Percentiles rank a stretch among this genome's conserved stretches.
Conservation (phyloP, 176 grass and related monocot species). For the Oryza meridionalis region DNA sequence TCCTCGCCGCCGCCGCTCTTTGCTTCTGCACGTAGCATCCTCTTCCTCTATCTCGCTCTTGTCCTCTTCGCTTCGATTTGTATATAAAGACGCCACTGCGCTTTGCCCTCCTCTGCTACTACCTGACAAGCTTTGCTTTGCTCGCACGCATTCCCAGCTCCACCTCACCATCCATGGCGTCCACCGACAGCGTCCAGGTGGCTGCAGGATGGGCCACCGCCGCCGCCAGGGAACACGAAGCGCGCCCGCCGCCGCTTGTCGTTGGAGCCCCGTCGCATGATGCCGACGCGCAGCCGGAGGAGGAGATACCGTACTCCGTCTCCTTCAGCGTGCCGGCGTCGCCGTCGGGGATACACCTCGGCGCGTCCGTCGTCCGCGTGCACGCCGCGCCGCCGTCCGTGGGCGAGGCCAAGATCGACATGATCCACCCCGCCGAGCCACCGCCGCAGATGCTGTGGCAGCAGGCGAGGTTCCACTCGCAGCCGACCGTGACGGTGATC, state of each 20-base stretch:
- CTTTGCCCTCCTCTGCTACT: too few relatives aligned
- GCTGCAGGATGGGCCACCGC: neutral
- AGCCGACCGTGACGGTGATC: constrained; percentile 34
- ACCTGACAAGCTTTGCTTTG: neutral
- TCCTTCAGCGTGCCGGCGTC: constrained; percentile 64
- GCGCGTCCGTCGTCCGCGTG: neutral
- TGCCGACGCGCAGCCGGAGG: neutral
- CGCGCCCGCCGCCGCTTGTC: neutral
- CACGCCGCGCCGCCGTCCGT: neutral
- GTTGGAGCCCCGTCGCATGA: neutral
- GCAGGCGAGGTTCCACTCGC: constrained; percentile 49
- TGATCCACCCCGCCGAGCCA: neutral
- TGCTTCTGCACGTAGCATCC: neutral
- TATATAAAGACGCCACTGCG: neutral
- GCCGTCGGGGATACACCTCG: constrained; percentile 57
- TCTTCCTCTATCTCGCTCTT: neutral
- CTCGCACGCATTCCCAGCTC: neutral
- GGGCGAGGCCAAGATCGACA: neutral
- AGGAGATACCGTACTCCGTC: neutral
- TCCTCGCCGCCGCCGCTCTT: neutral
- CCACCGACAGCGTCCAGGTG: constrained; percentile 26
- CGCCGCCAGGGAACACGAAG: neutral
- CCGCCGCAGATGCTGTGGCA: constrained; percentile 25
- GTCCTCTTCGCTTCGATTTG: neutral
- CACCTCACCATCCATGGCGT: constrained; percentile 7